Evolutionary conservation across 2,329 filamentous ascomycete species (phyloP), one percentile per base, ranked within the genome.

Genomic region (Trichoderma sp.): DNA sequence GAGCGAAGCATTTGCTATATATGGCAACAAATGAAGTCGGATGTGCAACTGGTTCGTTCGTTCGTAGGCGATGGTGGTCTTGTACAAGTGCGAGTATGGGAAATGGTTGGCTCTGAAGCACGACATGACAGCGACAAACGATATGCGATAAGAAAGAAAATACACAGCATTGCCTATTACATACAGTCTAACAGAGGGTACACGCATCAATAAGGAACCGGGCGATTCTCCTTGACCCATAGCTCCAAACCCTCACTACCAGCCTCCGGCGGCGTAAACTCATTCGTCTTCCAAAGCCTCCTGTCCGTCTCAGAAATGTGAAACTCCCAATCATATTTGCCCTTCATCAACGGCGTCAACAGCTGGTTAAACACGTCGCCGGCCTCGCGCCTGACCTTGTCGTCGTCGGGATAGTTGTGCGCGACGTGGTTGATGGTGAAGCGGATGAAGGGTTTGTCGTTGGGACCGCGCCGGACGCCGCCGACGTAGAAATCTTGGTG

Each of bases 211-310:
- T 58, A 68, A 43, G 65, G 36, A 43, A 71, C 56, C 28, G 70
- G 34, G 4, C 32, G n/a, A 18, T 70, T 73, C 36, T 51, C 58
- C 30, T 70, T 64, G 2, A 51, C 43, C 82, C 82, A 84, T 21
- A 76, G 21, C 74, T 75, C 75, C 76, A 83, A 80, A 4, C 75
- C 80, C 73, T 82, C 80, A 28, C 78, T 82, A 32, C 71, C 74
- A 15, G 73, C 78, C 66, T 77, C 78, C 18, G 83, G 83, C 30
- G 82, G 79, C 56, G 77, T 74, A 8, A 84, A 21, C 0, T 82
- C 84, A 28, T 85, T 80, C 14, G 85, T 76, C 75, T 81, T 83
- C 84, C 84, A 86, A 66, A 85, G 68, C 57, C 78, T 77, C 21
- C 82, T 75, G n/a, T 81, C 79, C 34, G 81, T 84, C 76, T 86